phyloP scores from a whole-genome alignment of 495 filamentous ascomycete species.

The Penicillium robsamsonii region DNA sequence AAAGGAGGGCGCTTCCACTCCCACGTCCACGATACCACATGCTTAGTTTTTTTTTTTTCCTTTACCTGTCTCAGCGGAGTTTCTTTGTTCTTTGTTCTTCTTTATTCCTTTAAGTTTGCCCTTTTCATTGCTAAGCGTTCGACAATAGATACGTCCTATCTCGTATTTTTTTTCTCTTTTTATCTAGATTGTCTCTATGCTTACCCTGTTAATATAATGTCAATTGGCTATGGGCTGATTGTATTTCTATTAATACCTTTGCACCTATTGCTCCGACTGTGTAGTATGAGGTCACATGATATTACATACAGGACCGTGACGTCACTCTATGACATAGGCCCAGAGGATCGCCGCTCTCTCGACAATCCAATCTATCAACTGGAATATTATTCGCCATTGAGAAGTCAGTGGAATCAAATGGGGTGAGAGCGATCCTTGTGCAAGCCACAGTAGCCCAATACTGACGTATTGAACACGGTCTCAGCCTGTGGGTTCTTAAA shows the following conservation, averaged over 20 bases:
- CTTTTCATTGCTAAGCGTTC: constrained; percentile 2
- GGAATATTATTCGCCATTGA: constrained; percentile 2
- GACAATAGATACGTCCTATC: background rate
- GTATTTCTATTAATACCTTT: background rate
- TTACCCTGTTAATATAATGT: background rate
- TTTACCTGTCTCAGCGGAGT: background rate
- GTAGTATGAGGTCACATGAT: constrained; percentile 7
- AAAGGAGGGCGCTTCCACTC: constrained; percentile 3
- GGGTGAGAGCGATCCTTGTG: background rate
- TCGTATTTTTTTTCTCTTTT: background rate
- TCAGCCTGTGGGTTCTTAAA: background rate
- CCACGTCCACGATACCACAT: constrained; percentile 12
- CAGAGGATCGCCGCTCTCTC: constrained; percentile 5
- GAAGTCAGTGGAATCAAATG: constrained; percentile 1
- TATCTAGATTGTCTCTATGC: too few relatives aligned
- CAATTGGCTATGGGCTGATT: background rate
- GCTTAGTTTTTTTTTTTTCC: background rate
- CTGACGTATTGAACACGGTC: constrained; percentile 6
- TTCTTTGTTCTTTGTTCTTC: background rate
- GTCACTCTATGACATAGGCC: constrained; percentile 10
- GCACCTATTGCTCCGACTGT: background rate
- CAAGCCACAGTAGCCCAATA: background rate
- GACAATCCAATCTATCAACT: background rate
- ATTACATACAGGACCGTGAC: too few relatives aligned
- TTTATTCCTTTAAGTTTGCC: background rate